Evolutionary conservation across 495 filamentous ascomycete genomes (phyloP).

Genomic region (Amphirosellinia nigrospora): DNA sequence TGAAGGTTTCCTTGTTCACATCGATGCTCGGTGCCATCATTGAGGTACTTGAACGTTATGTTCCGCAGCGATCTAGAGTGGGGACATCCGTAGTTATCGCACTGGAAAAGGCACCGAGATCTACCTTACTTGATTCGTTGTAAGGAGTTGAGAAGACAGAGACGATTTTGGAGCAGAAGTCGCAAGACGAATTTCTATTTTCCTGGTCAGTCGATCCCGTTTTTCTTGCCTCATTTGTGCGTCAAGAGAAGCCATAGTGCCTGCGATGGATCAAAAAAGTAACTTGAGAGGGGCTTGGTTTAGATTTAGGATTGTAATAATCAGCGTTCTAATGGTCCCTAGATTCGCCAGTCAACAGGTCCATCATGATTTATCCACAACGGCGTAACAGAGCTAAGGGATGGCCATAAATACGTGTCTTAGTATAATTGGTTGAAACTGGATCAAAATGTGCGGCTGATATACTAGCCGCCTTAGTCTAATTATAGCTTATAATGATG

Average conservation of each 20-base stretch:
- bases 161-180: slow-evolving; percentile 4
- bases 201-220: not conserved
- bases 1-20: not conserved
- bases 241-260: not conserved
- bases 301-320: not conserved
- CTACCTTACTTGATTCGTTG: not conserved
- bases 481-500: not conserved
- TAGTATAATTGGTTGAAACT: not conserved
- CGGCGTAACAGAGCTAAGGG: not conserved
- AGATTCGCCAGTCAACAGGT: not conserved
- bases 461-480: not conserved
- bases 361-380: not conserved
- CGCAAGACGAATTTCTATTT: not conserved
- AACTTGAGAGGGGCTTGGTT: not conserved
- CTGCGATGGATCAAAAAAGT: not conserved
- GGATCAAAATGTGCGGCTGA: not conserved
- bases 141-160: not conserved
- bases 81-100: not conserved
- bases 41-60: not conserved
- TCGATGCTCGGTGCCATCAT: not conserved
- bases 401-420: not conserved
- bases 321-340: not conserved
- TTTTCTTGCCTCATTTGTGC: not conserved
- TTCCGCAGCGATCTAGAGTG: slow-evolving; percentile 4
- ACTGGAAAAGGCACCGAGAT: not conserved